Evolutionary conservation across 176 grass and related monocot genomes (phyloP), one percentile per base, ranked within the genome.

Genomic region (Leersia perrieri): DNA sequence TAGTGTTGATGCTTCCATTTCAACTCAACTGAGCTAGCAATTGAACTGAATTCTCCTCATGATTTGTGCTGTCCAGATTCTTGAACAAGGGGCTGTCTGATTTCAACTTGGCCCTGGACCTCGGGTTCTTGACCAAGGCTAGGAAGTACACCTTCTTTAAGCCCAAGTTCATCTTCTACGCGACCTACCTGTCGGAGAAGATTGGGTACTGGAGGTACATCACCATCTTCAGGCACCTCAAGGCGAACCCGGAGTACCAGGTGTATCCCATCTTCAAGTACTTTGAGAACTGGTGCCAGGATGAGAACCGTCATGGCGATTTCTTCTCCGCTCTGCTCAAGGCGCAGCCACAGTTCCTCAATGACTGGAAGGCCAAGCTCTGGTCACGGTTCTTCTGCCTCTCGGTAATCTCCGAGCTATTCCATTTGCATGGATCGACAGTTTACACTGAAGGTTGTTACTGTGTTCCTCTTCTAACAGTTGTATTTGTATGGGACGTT

Each of bases 111-210:
- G 96, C 92, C 0, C 68, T 99, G 65, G 96, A 99, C 77, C 79
- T 99, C 7, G 96, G 90, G 26, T 99, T 99, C 87, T 68, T 99
- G 86, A 99, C 96, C 39, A 99, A 99, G 86, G 96, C 96, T 42
- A 85, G 96, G 87, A 99, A 99, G 73, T 99, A 99, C 90, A 99
- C 96, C 76, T 97, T 99, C 81, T 99, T 99, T 89, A 99, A 99
- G 76, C 96, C 96, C 18, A 95, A 93, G 82, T 99, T 99, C 86
- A 99, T 99, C 81, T 95, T 99, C 82, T 99, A 99, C 65, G 90
- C 96, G 51, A 99, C 96, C 36, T 99, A 95, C 80, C 82, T 99
- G 29, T 99, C 96, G 0, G 92, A 95, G 72, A 99, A 99, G 82
- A 99, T 99, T 47, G 96, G 96, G 63, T 95, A 99, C 84, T 99